Base-by-base conservation (phyloP, 345 rosid species). In the Trapa bicornis region DNA sequence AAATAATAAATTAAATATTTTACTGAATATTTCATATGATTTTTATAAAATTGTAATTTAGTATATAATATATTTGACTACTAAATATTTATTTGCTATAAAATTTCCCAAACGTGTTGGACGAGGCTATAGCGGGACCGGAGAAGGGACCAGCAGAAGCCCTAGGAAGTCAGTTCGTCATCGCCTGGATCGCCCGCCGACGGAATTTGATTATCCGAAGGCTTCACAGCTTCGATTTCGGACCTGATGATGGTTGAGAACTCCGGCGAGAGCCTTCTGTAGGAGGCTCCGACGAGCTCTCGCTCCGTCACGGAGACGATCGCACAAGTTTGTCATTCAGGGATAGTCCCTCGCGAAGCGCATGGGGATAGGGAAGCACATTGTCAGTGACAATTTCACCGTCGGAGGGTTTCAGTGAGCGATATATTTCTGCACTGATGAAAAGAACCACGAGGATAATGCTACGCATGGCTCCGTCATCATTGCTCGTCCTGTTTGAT, bases 331-430 rank as follows among this genome's bases (percentile, higher is more conserved):
- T 71, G 77, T 70, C 68, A 84, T 84, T 71, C 71, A 76, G 69
- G 88, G 85, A 0, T 84, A 84, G 58, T 84, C 88, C 5, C 74
- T 84, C n/a, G 89, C 89, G 39, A 87, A 87, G 66, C 86, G 92
- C 8, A 84, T 87, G 83, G 87, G 92, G 22, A 64, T 84, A 33
- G 92, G 89, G 37, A 84, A 83, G 69, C 87, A 87, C 87, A 74
- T 84, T 57, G 86, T 86, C 56, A 81, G 86, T 72, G 87, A 84
- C n/a, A 81, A 68, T 75, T 87, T 87, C 74, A 71, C 80, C 8
- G 87, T 87, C 17, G 92, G 89, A 48, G 92, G 89, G 3, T 81
- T 75, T 70, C 83, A 80, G 71, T 87, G 89, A 87, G 92, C 92
- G 38, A 76, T 85, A 33, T 87, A 87, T 56, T 87, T 87, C 60